Base-by-base conservation (phyloP, 352 stramenopile genomes). In the Globisporangium emineosum region DNA sequence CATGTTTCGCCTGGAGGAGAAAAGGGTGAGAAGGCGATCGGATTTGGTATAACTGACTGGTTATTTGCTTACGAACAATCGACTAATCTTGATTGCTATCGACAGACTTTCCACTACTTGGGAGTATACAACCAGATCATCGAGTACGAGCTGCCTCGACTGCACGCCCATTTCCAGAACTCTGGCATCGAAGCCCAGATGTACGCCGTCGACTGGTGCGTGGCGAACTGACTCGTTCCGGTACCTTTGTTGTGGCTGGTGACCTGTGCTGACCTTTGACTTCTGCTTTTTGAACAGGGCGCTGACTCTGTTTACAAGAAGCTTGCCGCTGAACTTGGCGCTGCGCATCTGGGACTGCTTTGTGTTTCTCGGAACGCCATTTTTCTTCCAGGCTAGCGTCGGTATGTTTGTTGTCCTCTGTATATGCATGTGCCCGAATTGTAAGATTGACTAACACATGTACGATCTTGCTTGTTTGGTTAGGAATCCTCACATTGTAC, bases 341-440 rank as follows among this genome's bases (percentile, higher is more conserved):
- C 65, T 95, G 64, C 87, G 83, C 10, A 64, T 95, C 6, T 94
- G 85, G 87, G 87, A 95, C 68, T 88, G 85, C 69, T 95, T 91
- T 60, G 82, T 95, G 12, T 67, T 86, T 30, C 49, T 93, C 15
- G 85, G 87, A 40, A 90, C 87, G 49, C 75, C 85, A 19, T 95
- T 94, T 68, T 94, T 95, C 70, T 95, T 95, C 64, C 87, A 94
- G 57, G 85, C 85, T 7, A 92, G 83, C 69, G 87, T 95, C 69
- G 87, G 86, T 93, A 69, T 59, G 73, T 37, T 40, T 30, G 2
- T 13, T 29, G 0, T 10, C 17, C 7, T 17, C 13, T 25, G 27
- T 15, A 33, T 5, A 57, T 15, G 6, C 29, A 13, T 30, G 6
- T n/a, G 13, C 13, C 19, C 5, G 25, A 15, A 8, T 19, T 42